Evolutionary conservation across 2,329 filamentous ascomycete species (phyloP).

Genomic region (Penicillium rolfsii): DNA sequence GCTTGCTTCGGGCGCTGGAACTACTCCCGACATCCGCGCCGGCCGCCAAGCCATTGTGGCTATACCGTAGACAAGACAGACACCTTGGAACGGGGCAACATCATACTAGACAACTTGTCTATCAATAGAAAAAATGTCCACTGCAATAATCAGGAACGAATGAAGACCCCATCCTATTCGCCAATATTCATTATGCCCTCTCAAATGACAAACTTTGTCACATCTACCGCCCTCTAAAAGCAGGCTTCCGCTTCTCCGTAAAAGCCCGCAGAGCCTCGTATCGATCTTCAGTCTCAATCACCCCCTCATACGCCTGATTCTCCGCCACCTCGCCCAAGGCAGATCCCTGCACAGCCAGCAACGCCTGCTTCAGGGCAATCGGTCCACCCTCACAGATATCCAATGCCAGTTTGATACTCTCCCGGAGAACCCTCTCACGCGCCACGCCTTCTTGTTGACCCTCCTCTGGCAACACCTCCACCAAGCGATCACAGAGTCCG

Average conservation of each 20-base stretch:
- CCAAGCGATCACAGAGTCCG: constrained; percentile 85
- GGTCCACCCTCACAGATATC: constrained; percentile 92
- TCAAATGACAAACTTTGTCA: background rate
- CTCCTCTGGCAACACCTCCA: constrained; percentile 69
- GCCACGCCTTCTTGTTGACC: constrained; percentile 60
- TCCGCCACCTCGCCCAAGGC: constrained; percentile 72
- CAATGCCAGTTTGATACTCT: constrained; percentile 75
- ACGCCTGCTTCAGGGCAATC: constrained; percentile 75
- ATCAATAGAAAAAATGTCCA: background rate
- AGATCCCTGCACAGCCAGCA: constrained; percentile 75
- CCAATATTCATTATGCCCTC: background rate
- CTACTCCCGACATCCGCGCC: background rate
- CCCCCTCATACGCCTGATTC: constrained; percentile 81
- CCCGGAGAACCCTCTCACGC: constrained; percentile 69
- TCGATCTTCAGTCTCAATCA: constrained; percentile 82
- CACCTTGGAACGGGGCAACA: background rate
- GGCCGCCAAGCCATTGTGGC: background rate
- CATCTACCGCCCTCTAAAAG: constrained; percentile 33
- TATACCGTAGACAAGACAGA: background rate
- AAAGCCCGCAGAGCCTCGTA: constrained; percentile 89
- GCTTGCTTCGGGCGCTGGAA: background rate
- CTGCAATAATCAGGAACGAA: background rate
- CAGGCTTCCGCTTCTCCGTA: constrained; percentile 55
- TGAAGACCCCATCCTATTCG: background rate
- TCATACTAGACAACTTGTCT: background rate